Evolutionary conservation across 345 rosid species (phyloP).

Genomic region (Acer saccharum): DNA sequence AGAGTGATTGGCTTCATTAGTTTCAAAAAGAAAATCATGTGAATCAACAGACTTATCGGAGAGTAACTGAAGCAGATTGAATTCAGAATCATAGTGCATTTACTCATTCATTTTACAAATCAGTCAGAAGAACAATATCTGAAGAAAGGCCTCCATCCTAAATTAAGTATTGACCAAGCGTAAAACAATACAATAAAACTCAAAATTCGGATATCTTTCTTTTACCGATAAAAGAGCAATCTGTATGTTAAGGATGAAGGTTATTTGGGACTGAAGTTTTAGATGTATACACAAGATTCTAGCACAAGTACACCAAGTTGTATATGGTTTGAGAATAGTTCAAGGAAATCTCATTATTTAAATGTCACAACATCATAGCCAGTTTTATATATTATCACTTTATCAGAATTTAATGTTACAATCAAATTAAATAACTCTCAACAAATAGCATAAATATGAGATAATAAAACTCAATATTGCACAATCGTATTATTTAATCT

Average conservation of each 20-base stretch:
- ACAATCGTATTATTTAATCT: constrained; percentile 11
- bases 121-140: background rate
- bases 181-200: background rate
- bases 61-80: background rate
- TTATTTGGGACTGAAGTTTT: background rate
- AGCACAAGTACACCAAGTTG: background rate
- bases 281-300: background rate
- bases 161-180: background rate
- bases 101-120: background rate
- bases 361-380: background rate
- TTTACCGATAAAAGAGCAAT: background rate
- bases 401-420: background rate
- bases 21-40: constrained; percentile 2
- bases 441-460: background rate
- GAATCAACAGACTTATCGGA: constrained; percentile 6
- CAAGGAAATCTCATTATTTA: background rate
- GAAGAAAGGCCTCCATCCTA: background rate
- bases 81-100: background rate
- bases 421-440: background rate
- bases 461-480: constrained; percentile 9
- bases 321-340: background rate
- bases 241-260: background rate
- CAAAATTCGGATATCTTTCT: background rate
- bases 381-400: background rate
- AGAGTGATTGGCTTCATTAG: constrained; percentile 65